Percentiles rank a stretch among this genome's conserved stretches.
phyloP scores from a whole-genome alignment of 495 filamentous ascomycete species.

The Aspergillus carlsbadensis region DNA sequence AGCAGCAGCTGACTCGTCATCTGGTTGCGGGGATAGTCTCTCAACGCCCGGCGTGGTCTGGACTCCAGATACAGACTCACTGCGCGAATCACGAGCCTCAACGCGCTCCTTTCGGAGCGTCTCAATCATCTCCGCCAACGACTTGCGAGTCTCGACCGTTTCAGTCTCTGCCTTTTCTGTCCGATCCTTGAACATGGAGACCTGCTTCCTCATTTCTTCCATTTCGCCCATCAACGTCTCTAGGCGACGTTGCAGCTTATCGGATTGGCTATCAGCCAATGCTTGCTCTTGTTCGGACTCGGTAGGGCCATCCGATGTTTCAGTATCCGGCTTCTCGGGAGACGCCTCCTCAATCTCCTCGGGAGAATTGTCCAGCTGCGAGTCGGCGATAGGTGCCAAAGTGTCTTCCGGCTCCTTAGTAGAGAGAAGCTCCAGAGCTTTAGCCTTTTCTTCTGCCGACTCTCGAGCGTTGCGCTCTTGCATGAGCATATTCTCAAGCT shows the following conservation, averaged over 20 bases:
- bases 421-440: constrained; percentile 59
- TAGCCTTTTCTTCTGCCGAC: constrained; percentile 76
- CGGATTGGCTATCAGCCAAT: constrained; percentile 28
- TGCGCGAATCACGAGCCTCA: constrained; percentile 9
- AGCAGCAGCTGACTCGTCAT: constrained; percentile 10
- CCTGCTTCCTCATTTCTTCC: constrained; percentile 74
- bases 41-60: constrained; percentile 8
- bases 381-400: constrained; percentile 34
- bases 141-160: constrained; percentile 61
- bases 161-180: constrained; percentile 81
- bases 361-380: constrained; percentile 22
- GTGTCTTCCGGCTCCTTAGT: constrained; percentile 19
- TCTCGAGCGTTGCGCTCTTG: constrained; percentile 81
- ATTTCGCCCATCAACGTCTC: constrained; percentile 82
- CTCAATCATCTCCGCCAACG: constrained; percentile 84
- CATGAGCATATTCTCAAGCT: constrained; percentile 74
- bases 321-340: constrained; percentile 7
- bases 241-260: constrained; percentile 65
- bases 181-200: constrained; percentile 71
- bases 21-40: neutral
- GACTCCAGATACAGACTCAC: constrained; percentile 5
- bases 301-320: constrained; percentile 20
- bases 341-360: constrained; percentile 15
- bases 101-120: constrained; percentile 69
- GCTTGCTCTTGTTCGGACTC: constrained; percentile 34